Percentiles rank a stretch among this genome's conserved stretches.
phyloP scores from a whole-genome alignment of 352 stramenopile genomes.

The Phytophthora nicotianae region DNA sequence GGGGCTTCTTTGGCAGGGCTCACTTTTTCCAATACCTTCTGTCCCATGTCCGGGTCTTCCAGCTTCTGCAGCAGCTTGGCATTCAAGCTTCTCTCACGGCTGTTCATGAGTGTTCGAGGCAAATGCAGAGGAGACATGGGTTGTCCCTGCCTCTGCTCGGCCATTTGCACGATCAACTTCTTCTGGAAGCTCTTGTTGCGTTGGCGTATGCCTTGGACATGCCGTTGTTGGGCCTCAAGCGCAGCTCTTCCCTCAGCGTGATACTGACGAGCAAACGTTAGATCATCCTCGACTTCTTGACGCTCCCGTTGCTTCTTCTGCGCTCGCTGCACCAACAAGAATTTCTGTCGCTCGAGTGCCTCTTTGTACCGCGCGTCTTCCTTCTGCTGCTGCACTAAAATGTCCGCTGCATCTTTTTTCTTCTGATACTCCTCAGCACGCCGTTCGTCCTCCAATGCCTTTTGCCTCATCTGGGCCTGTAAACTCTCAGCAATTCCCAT shows the following conservation, averaged over 20 bases:
- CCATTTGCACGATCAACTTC: slow-evolving; percentile 67
- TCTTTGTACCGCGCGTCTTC: slow-evolving; percentile 46
- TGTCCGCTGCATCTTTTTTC: slow-evolving; percentile 47
- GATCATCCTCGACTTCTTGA: slow-evolving; percentile 64
- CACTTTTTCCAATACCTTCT: slow-evolving; percentile 69
- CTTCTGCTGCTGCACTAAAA: slow-evolving; percentile 37
- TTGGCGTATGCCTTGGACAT: slow-evolving; percentile 36
- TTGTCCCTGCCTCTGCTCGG: slow-evolving; percentile 53
- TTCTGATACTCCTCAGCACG: slow-evolving; percentile 71
- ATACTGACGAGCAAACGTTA: slow-evolving; percentile 59
- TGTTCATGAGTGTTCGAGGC: slow-evolving; percentile 70
- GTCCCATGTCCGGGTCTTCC: slow-evolving; percentile 52
- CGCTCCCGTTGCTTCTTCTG: slow-evolving; percentile 64
- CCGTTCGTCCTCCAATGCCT: slow-evolving; percentile 56
- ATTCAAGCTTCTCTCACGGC: slow-evolving; percentile 63
- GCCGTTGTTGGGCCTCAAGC: slow-evolving; percentile 50
- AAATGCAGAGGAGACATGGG: slow-evolving; percentile 60
- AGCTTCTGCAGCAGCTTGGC: slow-evolving; percentile 73
- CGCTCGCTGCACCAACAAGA: slow-evolving; percentile 46
- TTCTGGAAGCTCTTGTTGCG: slow-evolving; percentile 70
- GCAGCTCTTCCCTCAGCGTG: slow-evolving; percentile 49
- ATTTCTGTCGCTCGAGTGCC: slow-evolving; percentile 61
- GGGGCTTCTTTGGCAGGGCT: slow-evolving; percentile 55
- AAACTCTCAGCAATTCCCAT: slow-evolving; percentile 45
- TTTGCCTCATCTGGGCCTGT: slow-evolving; percentile 57